Percentiles rank a stretch among this genome's conserved stretches.
Conservation (phyloP, 495 filamentous ascomycete species). For the Penicillium maclennaniae region DNA sequence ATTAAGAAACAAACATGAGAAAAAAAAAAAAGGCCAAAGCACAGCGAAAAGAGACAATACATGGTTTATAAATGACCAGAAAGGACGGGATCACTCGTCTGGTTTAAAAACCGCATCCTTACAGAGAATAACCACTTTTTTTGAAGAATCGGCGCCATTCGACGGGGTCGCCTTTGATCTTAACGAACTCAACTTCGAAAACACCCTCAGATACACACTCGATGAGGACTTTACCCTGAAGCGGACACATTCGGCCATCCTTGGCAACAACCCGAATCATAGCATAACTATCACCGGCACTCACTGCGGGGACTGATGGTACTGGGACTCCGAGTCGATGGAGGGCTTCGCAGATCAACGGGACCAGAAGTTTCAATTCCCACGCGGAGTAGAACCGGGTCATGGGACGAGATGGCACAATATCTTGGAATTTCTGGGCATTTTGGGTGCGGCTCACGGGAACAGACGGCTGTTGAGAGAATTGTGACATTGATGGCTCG, state of each 20-base stretch:
- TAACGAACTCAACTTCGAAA: conserved; percentile 86
- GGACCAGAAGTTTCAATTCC: conserved; percentile 70
- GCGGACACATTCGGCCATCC: conserved; percentile 72
- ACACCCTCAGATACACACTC: conserved; percentile 63
- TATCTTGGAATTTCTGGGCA: conserved; percentile 82
- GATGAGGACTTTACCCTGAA: conserved; percentile 81
- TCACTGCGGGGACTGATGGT: conserved; percentile 43
- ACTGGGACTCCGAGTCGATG: conserved; percentile 79
- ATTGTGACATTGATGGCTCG: conserved; percentile 90
- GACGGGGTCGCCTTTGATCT: conserved; percentile 90
- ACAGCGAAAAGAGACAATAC: neutral
- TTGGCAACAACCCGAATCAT: conserved; percentile 69
- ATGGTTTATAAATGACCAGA: neutral
- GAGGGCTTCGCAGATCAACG: conserved; percentile 73
- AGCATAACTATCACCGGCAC: conserved; percentile 47
- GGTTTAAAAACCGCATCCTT: conserved; percentile 69
- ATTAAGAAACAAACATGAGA: conserved; percentile 7
- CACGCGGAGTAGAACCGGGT: conserved; percentile 89
- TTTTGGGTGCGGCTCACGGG: conserved; percentile 80
- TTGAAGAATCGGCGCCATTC: conserved; percentile 99
- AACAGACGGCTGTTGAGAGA: conserved; percentile 75
- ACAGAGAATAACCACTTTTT: conserved; percentile 77
- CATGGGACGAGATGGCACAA: conserved; percentile 74
- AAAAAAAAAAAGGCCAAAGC: conserved; percentile 1
- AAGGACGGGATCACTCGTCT: conserved; percentile 24